Conservation (phyloP, 2,329 filamentous ascomycete species). For the Coccinonectria pachysandricola region DNA sequence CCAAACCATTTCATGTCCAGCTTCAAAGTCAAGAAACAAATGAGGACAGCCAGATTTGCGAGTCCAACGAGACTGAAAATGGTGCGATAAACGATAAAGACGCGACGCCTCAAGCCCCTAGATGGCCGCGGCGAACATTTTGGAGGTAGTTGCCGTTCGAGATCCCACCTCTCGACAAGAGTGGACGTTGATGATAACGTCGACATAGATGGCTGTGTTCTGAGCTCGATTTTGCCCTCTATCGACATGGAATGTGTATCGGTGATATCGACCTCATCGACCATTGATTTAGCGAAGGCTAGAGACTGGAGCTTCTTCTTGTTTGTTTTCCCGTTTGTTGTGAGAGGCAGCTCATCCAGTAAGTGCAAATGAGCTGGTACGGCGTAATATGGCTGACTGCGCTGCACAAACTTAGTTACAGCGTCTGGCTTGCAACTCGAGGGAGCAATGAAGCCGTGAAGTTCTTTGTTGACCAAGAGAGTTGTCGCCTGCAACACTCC, state of each 20-base stretch:
- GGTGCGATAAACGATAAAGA: slow-evolving; percentile 45
- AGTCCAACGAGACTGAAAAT: slow-evolving; percentile 45
- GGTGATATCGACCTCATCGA: slow-evolving; percentile 3
- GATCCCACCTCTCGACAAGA: slow-evolving; percentile 20
- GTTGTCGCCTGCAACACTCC: slow-evolving; percentile 37
- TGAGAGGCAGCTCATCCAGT: slow-evolving; percentile 36
- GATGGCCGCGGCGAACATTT: slow-evolving; percentile 30
- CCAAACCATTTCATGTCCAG: slow-evolving; percentile 27
- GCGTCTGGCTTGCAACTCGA: slow-evolving; percentile 23
- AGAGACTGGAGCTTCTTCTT: slow-evolving; percentile 33
- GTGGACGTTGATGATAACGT: slow-evolving; percentile 9
- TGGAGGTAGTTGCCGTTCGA: slow-evolving; percentile 25
- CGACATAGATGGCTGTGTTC: slow-evolving; percentile 22
- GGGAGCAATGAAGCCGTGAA: slow-evolving; percentile 41
- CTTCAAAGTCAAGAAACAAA: slow-evolving; percentile 28
- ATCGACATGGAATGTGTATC: slow-evolving; percentile 3
- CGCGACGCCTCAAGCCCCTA: slow-evolving; percentile 30
- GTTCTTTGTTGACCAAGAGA: slow-evolving; percentile 34
- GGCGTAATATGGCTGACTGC: slow-evolving; percentile 44
- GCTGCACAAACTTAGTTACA: slow-evolving; percentile 30
- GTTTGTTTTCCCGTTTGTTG: slow-evolving; percentile 46
- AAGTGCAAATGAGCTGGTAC: slow-evolving; percentile 36
- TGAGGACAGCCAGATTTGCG: slow-evolving; percentile 38
- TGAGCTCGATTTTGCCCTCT: slow-evolving; percentile 15
- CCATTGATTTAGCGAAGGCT: slow-evolving; percentile 10